Evolutionary conservation across 2,329 filamentous ascomycete genomes (phyloP).

Genomic region (Aspergillus hortae): DNA sequence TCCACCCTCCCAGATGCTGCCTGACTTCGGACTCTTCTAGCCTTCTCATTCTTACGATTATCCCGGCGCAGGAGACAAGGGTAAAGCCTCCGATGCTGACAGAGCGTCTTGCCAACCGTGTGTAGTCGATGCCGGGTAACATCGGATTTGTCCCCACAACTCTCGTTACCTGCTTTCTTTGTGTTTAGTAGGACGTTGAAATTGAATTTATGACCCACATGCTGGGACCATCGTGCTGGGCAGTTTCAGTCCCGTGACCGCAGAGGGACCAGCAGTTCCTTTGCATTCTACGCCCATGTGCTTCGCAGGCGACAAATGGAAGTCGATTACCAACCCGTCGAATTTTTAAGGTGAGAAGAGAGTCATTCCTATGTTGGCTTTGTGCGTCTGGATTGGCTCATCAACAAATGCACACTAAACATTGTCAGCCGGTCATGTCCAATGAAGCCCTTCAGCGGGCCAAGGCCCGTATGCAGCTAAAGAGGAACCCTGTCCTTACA

Average conservation of each 20-base stretch:
- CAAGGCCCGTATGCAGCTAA: conserved; percentile 29
- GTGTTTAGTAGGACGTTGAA: conserved; percentile 30
- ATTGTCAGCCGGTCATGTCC: conserved; percentile 20
- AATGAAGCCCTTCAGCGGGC: conserved; percentile 21
- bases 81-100: conserved; percentile 18
- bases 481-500: conserved; percentile 13
- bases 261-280: conserved; percentile 32
- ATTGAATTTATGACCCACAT: conserved; percentile 39
- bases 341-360: conserved; percentile 24
- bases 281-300: conserved; percentile 27
- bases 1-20: conserved; percentile 21
- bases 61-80: conserved; percentile 24
- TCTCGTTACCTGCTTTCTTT: too few relatives aligned
- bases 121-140: not conserved
- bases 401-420: conserved; percentile 19
- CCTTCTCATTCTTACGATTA: conserved; percentile 19
- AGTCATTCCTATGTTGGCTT: conserved; percentile 13
- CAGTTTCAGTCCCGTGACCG: conserved; percentile 38
- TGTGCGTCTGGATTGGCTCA: conserved; percentile 24
- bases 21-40: conserved; percentile 21
- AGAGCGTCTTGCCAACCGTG: conserved; percentile 17
- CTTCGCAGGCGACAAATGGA: conserved; percentile 32
- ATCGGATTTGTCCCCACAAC: too few relatives aligned
- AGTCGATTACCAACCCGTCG: conserved; percentile 16
- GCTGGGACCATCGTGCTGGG: conserved; percentile 34